Conservation (phyloP, 2,329 filamentous ascomycete species). For the Pseudogymnoascus sp. region DNA sequence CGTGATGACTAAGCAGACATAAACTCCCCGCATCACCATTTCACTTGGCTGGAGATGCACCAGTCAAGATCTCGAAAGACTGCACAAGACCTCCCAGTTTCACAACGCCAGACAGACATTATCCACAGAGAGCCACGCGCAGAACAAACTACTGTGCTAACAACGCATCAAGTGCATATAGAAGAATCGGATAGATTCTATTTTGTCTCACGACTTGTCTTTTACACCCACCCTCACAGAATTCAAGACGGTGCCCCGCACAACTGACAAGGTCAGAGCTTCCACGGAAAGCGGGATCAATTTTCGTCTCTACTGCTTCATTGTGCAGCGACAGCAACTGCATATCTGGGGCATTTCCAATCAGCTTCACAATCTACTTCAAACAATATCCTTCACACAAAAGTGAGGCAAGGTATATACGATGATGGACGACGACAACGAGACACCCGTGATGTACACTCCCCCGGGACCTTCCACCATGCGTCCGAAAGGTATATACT, state of each 20-base stretch:
- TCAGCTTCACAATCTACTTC: not conserved
- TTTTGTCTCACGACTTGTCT: not conserved
- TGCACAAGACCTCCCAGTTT: not conserved
- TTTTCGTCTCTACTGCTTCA: not conserved
- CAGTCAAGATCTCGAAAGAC: slow-evolving; percentile 2
- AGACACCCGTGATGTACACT: slow-evolving; percentile 20
- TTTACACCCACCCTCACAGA: not conserved
- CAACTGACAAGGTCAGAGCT: not conserved
- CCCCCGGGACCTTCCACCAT: slow-evolving; percentile 28
- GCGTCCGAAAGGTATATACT: slow-evolving; percentile 30
- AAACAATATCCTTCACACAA: not conserved
- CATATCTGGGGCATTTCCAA: not conserved
- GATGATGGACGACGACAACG: slow-evolving; percentile 22
- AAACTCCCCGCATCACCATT: slow-evolving; percentile 4
- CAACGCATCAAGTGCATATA: not conserved
- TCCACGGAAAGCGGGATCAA: not conserved
- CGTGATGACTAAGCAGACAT: not conserved
- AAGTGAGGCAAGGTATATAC: not conserved
- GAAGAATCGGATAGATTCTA: not conserved
- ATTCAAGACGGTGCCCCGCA: not conserved
- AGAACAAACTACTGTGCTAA: not conserved
- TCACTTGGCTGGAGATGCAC: not conserved
- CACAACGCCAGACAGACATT: not conserved
- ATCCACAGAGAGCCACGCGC: not conserved
- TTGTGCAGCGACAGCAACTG: not conserved